Conservation (phyloP, 1,284 basidiomycete genomes). For the Fomes fomentarius region DNA sequence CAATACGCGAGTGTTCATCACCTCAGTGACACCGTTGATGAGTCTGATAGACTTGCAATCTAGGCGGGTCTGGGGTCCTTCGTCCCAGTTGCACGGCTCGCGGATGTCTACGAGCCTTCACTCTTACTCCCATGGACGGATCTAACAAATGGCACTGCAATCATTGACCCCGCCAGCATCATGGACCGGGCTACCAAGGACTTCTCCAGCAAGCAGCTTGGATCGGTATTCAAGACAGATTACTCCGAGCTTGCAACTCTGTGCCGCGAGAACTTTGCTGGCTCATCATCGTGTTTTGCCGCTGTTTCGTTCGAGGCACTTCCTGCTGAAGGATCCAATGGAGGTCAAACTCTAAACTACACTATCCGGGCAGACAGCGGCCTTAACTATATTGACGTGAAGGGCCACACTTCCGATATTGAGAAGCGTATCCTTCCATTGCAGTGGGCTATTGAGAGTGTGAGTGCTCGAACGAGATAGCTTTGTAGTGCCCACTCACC, state of each 20-base stretch:
- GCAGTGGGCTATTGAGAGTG: slow-evolving; percentile 78
- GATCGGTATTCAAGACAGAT: slow-evolving; percentile 48
- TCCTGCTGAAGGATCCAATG: slow-evolving; percentile 43
- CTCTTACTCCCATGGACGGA: slow-evolving; percentile 66
- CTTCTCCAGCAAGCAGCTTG: slow-evolving; percentile 47
- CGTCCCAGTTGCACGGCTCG: slow-evolving; percentile 47
- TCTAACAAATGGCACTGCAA: slow-evolving; percentile 51
- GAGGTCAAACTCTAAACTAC: slow-evolving; percentile 57
- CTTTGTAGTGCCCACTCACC: too few species aligned
- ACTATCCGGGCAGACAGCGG: slow-evolving; percentile 72
- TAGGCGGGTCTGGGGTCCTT: slow-evolving; percentile 59
- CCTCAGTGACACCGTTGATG: too few species aligned
- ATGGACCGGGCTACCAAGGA: slow-evolving; percentile 54
- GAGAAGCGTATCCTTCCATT: slow-evolving; percentile 72
- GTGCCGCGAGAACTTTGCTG: slow-evolving; percentile 78
- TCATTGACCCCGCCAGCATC: slow-evolving; percentile 53
- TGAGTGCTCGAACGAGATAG: slow-evolving; percentile 28
- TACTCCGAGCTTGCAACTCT: slow-evolving; percentile 50
- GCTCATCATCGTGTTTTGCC: slow-evolving; percentile 70
- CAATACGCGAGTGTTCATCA: slow-evolving; percentile 60
- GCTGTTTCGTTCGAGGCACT: slow-evolving; percentile 67
- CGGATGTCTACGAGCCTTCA: slow-evolving; percentile 51
- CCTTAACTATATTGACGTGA: slow-evolving; percentile 63
- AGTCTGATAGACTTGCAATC: too few species aligned
- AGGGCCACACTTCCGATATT: slow-evolving; percentile 66